Evolutionary conservation across 2,329 filamentous ascomycete species (phyloP), one percentile per base, ranked within the genome.

Genomic region (Cordyceps tenuipes): DNA sequence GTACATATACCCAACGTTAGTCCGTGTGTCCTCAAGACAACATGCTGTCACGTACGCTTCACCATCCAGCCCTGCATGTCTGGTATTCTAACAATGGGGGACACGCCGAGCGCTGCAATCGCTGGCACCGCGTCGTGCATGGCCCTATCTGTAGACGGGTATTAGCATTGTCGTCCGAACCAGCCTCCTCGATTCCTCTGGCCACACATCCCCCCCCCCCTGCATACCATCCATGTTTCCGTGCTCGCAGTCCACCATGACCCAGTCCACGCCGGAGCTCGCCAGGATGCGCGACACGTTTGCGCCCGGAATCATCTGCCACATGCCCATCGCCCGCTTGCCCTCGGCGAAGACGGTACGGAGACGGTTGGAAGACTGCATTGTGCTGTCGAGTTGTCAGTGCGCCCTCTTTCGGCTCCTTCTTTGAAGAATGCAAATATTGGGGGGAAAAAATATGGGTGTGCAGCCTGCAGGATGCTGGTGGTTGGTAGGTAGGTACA

Each of bases 221-320:
- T n/a, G n/a, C n/a, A 19, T 65, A 76, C 75, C 79, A 43, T 78
- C 77, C 61, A 82, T 72, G 63, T 77, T 79, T 9, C 80, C 80
- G 65, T 82, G 80, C 65, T 80, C 80, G 60, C 78, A 79, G 63
- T 81, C 80, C 55, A 82, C 81, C 69, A 87, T 75, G 10, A 90
- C 81, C 79, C 86, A 88, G 68, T 89, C 86, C 1, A 86, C 77
- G 1, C 84, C 86, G 1, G 80, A 72, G 59, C 83, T 75, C 1
- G 87, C 85, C 52, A 90, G 73, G 19, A 79, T 71, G 57, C 84
- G 77, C 5, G 83, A 83, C 13, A 86, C 72, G 63, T 86, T 85
- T 49, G 78, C 75, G 0, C 83, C 82, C 0, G 84, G 83, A 58
- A 86, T 71, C 76, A 84, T 84, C 72, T 87, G 84, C 84, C 83